Base-by-base conservation (phyloP, 352 stramenopile species). In the Phytophthora agathidicida region DNA sequence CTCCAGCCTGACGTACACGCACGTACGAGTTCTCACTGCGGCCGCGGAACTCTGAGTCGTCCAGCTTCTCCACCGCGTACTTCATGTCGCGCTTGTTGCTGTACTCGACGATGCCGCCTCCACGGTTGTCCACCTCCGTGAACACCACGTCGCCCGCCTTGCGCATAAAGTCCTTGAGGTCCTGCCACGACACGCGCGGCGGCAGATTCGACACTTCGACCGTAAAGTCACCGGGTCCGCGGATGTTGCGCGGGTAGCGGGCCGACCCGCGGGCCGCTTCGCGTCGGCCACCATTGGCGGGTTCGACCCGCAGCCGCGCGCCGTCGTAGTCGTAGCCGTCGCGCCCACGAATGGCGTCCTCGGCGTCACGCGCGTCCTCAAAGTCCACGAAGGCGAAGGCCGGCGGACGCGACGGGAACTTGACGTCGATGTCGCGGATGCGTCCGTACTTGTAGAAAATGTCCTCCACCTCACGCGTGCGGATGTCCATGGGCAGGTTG, bases 361-460 rank as follows among this genome's bases (percentile, higher is more conserved):
- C 79, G 7, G 80, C 83, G 46, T 94, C 81, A 14, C 83, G 80
- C 11, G 65, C 10, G 46, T 90, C 69, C 37, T 91, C 81, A 39
- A 90, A 93, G 56, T 91, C 79, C 66, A 91, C 73, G 57, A 91
- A 86, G 41, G 82, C 80, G 63, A 90, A 85, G 16, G 77, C 65
- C 11, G 68, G 65, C 24, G 75, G 70, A 19, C 79, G 77, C 48
- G 79, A 85, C 46, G 83, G 73, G 45, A 88, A 85, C 64, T 91
- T 95, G 54, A 89, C 67, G 39, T 89, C 70, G 26, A 88, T 75
- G 48, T 83, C 79, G 10, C 67, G 62, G 38, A 88, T 84, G 47
- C 76, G 78, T 1, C 82, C 83, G 44, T 83, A 90, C 61, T 88
- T 88, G 57, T 78, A 78, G 54, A 95, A 91, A 7, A 88, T 72